Evolutionary conservation across 1,139 yeast genomes (phyloP).

Genomic region (Sugiyamaella sp.): DNA sequence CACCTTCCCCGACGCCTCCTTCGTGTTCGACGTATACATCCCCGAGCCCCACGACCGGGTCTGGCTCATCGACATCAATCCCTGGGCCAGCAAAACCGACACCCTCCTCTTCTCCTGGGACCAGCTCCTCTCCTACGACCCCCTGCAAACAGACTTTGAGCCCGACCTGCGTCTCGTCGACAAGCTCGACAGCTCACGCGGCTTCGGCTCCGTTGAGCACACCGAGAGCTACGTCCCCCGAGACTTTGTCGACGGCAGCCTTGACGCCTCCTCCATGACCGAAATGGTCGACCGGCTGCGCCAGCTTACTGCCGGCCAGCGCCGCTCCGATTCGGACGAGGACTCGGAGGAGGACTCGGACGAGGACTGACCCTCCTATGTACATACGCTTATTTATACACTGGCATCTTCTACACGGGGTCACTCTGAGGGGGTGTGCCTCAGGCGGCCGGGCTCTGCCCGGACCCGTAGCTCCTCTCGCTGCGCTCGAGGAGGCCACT

Average conservation of each 20-base stretch:
- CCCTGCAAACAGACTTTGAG: slow-evolving; percentile 41
- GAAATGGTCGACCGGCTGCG: slow-evolving; percentile 38
- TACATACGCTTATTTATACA: neutral
- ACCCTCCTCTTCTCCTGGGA: slow-evolving; percentile 81
- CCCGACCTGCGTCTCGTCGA: slow-evolving; percentile 69
- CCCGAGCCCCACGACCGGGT: slow-evolving; percentile 72
- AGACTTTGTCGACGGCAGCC: slow-evolving; percentile 84
- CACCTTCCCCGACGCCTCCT: slow-evolving; percentile 57
- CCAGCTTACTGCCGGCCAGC: slow-evolving; percentile 22
- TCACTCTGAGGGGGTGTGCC: neutral
- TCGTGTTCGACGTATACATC: slow-evolving; percentile 77
- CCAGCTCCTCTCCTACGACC: slow-evolving; percentile 54
- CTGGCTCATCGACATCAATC: slow-evolving; percentile 80
- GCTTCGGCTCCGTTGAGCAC: slow-evolving; percentile 79
- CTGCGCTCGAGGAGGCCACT: neutral
- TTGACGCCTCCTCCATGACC: slow-evolving; percentile 48
- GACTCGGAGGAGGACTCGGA: neutral
- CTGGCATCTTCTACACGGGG: neutral
- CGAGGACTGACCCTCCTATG: neutral
- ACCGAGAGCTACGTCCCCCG: slow-evolving; percentile 90
- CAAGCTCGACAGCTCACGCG: slow-evolving; percentile 57
- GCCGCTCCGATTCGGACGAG: slow-evolving; percentile 24
- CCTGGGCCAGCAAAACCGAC: slow-evolving; percentile 78
- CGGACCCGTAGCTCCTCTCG: slow-evolving; percentile 4
- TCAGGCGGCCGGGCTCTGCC: slow-evolving; percentile 4